Percentiles rank a stretch among this genome's conserved stretches.
phyloP scores from a whole-genome alignment of 208 protist species.

The Wallacemonas sp. region DNA sequence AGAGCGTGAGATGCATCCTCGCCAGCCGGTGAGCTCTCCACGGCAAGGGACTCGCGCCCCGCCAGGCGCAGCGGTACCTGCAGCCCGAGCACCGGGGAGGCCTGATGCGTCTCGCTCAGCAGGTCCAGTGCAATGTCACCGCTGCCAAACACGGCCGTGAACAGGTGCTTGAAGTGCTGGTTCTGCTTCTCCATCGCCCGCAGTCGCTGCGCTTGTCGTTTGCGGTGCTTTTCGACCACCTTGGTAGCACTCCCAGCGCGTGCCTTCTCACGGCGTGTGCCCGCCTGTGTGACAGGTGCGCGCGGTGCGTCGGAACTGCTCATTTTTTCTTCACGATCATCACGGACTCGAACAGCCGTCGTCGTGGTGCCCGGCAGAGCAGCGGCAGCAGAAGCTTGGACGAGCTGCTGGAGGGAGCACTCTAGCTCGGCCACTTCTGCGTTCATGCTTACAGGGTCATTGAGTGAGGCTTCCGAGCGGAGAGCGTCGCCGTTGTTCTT shows the following conservation, averaged over 20 bases:
- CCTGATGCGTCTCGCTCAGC: background rate
- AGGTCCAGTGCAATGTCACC: background rate
- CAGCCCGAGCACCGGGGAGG: background rate
- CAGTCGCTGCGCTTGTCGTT: background rate
- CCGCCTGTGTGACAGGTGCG: too few species aligned
- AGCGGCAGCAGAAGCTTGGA: too few species aligned
- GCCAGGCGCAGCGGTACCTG: background rate
- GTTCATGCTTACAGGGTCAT: too few species aligned
- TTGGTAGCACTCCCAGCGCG: too few species aligned
- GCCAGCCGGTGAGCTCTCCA: background rate
- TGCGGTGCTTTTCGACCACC: background rate
- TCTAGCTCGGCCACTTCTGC: too few species aligned
- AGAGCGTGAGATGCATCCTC: too few species aligned
- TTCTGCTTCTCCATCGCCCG: conserved; percentile 7
- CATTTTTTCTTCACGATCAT: background rate
- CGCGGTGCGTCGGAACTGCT: background rate
- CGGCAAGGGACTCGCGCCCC: background rate
- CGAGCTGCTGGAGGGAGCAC: too few species aligned
- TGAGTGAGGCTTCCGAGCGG: too few species aligned
- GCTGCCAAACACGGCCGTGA: conserved; percentile 5
- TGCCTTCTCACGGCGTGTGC: too few species aligned
- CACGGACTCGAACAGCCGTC: background rate
- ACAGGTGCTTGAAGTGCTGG: conserved; percentile 7
- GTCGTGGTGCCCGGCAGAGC: background rate
- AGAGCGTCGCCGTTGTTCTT: too few species aligned